These are phyloP conservation scores for Obelidium mucronatum DNA, from an alignment of 192 early-diverging fungal species.

Conservation along the genomic window DNA sequence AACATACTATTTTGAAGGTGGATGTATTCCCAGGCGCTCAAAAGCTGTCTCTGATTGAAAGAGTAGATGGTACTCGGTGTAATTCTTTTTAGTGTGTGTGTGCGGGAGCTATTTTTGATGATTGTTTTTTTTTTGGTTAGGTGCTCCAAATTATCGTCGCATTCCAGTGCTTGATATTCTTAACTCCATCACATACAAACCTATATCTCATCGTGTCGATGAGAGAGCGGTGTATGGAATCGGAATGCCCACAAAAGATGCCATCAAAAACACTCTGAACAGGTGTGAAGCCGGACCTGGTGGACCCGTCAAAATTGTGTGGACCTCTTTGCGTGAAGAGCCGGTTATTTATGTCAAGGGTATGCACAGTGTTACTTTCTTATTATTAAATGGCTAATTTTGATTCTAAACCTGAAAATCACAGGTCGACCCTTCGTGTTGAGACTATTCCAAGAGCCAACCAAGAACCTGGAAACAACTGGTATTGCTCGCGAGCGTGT, in stretches of 20 bases:
- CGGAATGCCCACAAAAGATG: conserved; percentile 70
- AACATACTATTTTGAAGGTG: conserved; percentile 67
- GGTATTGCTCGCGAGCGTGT: conserved; percentile 70
- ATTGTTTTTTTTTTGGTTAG: conserved; percentile 16
- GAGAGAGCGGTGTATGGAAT: conserved; percentile 56
- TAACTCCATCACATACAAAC: conserved; percentile 23
- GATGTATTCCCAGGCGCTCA: conserved; percentile 73
- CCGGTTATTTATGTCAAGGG: conserved; percentile 70
- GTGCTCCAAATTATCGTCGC: conserved; percentile 67
- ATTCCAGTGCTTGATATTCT: conserved; percentile 44
- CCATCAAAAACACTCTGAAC: conserved; percentile 54
- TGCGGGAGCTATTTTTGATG: neutral
- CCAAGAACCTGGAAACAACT: conserved; percentile 70
- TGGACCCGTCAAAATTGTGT: conserved; percentile 53
- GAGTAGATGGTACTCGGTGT: conserved; percentile 61
- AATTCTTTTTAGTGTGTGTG: neutral
- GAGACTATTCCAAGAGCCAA: conserved; percentile 65
- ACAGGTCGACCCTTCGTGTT: conserved; percentile 66
- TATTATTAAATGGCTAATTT: neutral
- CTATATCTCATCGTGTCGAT: conserved; percentile 3
- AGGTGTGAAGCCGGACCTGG: conserved; percentile 58
- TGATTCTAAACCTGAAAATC: neutral
- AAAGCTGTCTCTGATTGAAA: conserved; percentile 63
- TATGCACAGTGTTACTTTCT: neutral
- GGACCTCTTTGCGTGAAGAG: conserved; percentile 72